Evolutionary conservation across 1,284 basidiomycete genomes (phyloP).

Genomic region (Flammula alnicola): DNA sequence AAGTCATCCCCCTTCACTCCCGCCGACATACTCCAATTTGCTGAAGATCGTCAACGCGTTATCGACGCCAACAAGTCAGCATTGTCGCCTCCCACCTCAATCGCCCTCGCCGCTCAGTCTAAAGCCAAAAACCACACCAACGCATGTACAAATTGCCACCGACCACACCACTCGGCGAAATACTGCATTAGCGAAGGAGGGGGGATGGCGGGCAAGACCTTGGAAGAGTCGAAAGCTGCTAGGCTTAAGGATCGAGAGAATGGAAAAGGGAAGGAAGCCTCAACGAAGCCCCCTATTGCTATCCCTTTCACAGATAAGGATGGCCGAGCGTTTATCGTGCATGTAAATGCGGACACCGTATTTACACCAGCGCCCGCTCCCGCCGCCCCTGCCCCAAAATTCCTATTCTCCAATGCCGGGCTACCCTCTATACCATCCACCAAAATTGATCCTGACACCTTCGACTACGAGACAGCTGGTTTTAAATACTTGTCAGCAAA

Average conservation of each 20-base stretch:
- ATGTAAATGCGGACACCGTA: too few relatives aligned
- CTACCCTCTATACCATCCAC: too few relatives aligned
- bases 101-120: constrained; percentile 11
- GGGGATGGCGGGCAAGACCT: constrained; percentile 29
- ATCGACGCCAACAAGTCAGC: background rate
- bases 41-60: constrained; percentile 11
- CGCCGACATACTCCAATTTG: background rate
- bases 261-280: background rate
- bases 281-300: background rate
- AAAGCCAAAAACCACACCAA: background rate
- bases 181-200: constrained; percentile 28
- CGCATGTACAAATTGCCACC: constrained; percentile 22
- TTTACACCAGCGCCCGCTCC: too few relatives aligned
- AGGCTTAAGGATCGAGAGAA: background rate
- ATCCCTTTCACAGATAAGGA: too few relatives aligned
- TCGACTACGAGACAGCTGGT: too few relatives aligned
- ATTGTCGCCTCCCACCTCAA: too few relatives aligned
- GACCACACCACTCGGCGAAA: constrained; percentile 13
- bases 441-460: too few relatives aligned
- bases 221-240: constrained; percentile 20
- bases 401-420: too few relatives aligned
- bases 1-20: background rate
- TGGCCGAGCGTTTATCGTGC: too few relatives aligned
- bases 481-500: too few relatives aligned
- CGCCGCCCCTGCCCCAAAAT: too few relatives aligned